These are phyloP conservation scores for Eucalyptus victrix DNA, from an alignment of 345 rosid species.

Conservation along the genomic window DNA sequence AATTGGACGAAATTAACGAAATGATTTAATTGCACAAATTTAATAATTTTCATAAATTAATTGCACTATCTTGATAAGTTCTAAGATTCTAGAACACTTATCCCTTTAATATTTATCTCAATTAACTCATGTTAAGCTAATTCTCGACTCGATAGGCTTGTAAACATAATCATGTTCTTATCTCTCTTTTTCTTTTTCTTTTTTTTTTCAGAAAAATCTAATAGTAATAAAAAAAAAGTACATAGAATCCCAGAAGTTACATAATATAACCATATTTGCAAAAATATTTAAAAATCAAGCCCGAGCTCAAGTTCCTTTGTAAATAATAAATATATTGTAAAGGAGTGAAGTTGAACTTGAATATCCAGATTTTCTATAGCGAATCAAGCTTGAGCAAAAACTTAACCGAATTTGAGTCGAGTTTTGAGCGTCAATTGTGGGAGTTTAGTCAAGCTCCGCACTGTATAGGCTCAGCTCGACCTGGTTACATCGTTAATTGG, in stretches of 20 bases:
- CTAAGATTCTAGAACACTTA: neutral
- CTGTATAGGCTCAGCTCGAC: neutral
- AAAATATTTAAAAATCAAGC: neutral
- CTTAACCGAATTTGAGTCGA: neutral
- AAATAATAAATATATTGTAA: neutral
- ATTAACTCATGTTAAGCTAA: neutral
- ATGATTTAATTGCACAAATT: neutral
- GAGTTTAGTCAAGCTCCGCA: neutral
- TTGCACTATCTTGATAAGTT: neutral
- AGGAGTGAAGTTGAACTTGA: neutral
- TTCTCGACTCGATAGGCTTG: neutral
- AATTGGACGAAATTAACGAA: rapidly evolving
- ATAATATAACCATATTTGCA: neutral
- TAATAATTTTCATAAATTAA: neutral
- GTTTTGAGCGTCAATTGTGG: neutral
- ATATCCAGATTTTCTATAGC: neutral
- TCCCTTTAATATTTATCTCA: neutral
- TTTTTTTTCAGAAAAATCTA: neutral
- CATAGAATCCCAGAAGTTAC: neutral
- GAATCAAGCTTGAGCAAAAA: neutral
- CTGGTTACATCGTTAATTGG: neutral
- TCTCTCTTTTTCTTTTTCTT: neutral
- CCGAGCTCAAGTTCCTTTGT: neutral
- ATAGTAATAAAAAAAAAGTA: neutral
- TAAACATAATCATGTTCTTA: neutral